Evolutionary conservation across 495 filamentous ascomycete species (phyloP).

Genomic region (Penicillium subrubescens): DNA sequence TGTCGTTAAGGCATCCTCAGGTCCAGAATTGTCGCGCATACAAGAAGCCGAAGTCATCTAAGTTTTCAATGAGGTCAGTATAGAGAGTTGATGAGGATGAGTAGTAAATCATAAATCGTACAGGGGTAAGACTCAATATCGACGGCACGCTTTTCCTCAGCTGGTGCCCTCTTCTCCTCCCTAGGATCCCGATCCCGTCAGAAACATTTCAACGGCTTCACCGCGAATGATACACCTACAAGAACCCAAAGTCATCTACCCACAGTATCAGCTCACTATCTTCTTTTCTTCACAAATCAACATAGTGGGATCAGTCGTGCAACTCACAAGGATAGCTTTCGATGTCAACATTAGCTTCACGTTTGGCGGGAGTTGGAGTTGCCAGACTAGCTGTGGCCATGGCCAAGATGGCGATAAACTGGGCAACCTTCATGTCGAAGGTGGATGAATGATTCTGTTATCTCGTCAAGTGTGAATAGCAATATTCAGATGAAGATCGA

Average conservation of each 20-base stretch:
- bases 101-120: not conserved
- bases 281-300: not conserved
- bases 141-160: conserved; percentile 1
- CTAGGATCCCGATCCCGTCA: not conserved
- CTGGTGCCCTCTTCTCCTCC: conserved; percentile 1
- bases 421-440: not conserved
- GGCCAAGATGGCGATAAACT: not conserved
- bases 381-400: conserved; percentile 1
- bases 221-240: not conserved
- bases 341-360: conserved; percentile 5
- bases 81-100: not conserved
- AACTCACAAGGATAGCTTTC: conserved; percentile 4
- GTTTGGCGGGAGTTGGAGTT: not conserved
- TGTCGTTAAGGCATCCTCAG: not conserved
- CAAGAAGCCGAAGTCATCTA: conserved; percentile 2
- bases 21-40: not conserved
- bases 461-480: not conserved
- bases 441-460: not conserved
- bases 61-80: not conserved
- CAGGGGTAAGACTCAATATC: conserved; percentile 4
- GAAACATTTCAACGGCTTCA: not conserved
- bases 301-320: not conserved
- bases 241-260: not conserved
- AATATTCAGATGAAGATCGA: not conserved
- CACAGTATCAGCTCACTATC: not conserved